Evolutionary conservation across 2,329 filamentous ascomycete genomes (phyloP).

Genomic region (Phyllachora maydis): DNA sequence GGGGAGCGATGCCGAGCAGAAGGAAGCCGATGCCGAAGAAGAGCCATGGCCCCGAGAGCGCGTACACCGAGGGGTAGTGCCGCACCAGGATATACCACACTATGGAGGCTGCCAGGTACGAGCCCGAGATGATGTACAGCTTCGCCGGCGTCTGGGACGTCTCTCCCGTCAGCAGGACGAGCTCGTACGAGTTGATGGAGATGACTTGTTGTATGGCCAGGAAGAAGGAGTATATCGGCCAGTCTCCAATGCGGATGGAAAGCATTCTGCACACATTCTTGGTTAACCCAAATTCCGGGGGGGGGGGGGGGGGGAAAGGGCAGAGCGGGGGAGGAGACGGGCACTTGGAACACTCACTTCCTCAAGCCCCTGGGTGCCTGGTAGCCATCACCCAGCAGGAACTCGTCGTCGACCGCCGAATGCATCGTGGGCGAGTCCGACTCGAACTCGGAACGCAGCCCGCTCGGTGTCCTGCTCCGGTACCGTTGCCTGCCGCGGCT

Average conservation of each 20-base stretch:
- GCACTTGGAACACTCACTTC: no score
- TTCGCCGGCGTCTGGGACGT: slow-evolving; percentile 31
- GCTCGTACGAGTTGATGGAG: slow-evolving; percentile 43
- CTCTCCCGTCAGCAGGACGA: slow-evolving; percentile 40
- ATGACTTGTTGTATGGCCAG: slow-evolving; percentile 46
- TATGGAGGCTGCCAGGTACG: slow-evolving; percentile 33
- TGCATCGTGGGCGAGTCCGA: no score
- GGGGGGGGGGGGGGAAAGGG: no score
- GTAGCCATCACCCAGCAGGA: slow-evolving; percentile 17
- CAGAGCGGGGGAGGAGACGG: no score
- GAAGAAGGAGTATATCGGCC: slow-evolving; percentile 19
- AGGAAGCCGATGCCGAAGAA: slow-evolving; percentile 41
- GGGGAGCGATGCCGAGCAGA: slow-evolving; percentile 36
- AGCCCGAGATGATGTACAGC: slow-evolving; percentile 34
- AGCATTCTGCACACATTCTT: no score
- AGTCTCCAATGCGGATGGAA: slow-evolving; percentile 38
- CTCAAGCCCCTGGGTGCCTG: slow-evolving; percentile 33
- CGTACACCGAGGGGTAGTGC: slow-evolving; percentile 28
- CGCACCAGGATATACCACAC: slow-evolving; percentile 43
- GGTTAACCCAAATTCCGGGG: no score
- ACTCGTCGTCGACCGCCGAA: slow-evolving; percentile 8
- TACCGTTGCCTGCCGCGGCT: slow-evolving; percentile 7
- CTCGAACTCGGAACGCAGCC: no score
- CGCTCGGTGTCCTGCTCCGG: slow-evolving; percentile 7
- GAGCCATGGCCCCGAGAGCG: slow-evolving; percentile 34